Conservation (phyloP, 257 asterid species). For the Gentiana macrophylla region DNA sequence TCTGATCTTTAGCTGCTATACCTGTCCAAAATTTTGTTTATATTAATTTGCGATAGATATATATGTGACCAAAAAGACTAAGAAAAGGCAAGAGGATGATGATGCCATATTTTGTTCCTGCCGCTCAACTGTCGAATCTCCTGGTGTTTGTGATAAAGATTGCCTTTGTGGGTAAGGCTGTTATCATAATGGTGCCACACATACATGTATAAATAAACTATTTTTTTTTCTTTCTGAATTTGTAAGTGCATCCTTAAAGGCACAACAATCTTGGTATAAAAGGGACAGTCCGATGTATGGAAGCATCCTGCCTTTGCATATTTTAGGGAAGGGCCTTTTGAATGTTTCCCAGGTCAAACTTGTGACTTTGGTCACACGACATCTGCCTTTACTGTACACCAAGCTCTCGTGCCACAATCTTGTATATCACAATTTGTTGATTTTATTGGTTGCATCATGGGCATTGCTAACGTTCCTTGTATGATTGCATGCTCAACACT, state of each 20-base stretch:
- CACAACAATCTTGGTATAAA: neutral
- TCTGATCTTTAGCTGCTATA: neutral
- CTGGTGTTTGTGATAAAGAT: constrained; percentile 72
- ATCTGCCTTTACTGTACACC: too few species aligned
- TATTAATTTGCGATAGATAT: constrained; percentile 52
- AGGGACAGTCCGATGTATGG: too few species aligned
- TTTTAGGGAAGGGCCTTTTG: too few species aligned
- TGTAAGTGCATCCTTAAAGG: neutral
- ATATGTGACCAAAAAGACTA: constrained; percentile 68
- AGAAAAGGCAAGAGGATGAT: constrained; percentile 59
- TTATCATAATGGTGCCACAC: constrained; percentile 8
- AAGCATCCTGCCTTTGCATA: too few species aligned
- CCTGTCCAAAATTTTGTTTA: neutral
- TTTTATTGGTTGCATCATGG: too few species aligned
- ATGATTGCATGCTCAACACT: too few species aligned
- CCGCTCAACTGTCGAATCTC: constrained; percentile 52
- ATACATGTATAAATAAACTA: neutral
- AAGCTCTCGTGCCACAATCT: too few species aligned
- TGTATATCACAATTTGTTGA: too few species aligned
- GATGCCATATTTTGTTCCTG: constrained; percentile 91
- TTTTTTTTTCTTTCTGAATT: neutral
- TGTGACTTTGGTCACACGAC: too few species aligned
- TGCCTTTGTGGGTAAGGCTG: constrained; percentile 78
- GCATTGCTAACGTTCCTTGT: too few species aligned
- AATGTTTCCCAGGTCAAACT: too few species aligned